A percentile compares a stretch with the other conserved stretches of the same genome.
These are phyloP conservation scores for Euryodendron excelsum DNA, from an alignment of 148 eudicot genomes.

Conservation along the genomic window DNA sequence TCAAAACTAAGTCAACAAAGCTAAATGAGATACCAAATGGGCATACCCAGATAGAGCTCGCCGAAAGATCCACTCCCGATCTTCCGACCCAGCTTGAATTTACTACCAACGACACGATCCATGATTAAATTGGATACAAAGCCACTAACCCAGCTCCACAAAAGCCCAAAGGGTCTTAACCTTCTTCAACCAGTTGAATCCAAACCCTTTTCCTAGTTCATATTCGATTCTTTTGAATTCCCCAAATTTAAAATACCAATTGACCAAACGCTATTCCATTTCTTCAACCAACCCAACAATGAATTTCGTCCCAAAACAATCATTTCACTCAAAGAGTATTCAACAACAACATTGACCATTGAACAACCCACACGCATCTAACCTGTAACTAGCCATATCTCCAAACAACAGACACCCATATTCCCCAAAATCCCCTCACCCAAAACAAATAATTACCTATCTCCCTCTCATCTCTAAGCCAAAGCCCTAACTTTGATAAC, in stretches of 20 bases:
- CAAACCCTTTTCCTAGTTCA: background rate
- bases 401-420: background rate
- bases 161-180: background rate
- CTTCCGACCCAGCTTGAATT: constrained; percentile 47
- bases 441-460: too few relatives aligned
- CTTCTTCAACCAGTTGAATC: background rate
- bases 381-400: background rate
- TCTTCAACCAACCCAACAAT: background rate
- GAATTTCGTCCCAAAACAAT: background rate
- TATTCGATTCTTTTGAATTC: background rate
- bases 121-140: constrained; percentile 16
- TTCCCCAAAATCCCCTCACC: background rate
- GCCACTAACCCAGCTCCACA: background rate
- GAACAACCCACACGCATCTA: background rate
- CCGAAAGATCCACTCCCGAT: constrained; percentile 72
- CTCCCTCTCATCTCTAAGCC: background rate
- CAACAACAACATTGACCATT: background rate
- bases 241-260: background rate
- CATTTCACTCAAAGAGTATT: background rate
- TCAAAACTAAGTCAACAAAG: background rate
- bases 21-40: constrained; percentile 4
- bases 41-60: constrained; percentile 49
- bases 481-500: background rate
- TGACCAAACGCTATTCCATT: background rate
- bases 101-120: constrained; percentile 52